Evolutionary conservation across 352 stramenopile genomes (phyloP), one percentile per base, ranked within the genome.

Genomic region (Halophytophthora polymorphica): DNA sequence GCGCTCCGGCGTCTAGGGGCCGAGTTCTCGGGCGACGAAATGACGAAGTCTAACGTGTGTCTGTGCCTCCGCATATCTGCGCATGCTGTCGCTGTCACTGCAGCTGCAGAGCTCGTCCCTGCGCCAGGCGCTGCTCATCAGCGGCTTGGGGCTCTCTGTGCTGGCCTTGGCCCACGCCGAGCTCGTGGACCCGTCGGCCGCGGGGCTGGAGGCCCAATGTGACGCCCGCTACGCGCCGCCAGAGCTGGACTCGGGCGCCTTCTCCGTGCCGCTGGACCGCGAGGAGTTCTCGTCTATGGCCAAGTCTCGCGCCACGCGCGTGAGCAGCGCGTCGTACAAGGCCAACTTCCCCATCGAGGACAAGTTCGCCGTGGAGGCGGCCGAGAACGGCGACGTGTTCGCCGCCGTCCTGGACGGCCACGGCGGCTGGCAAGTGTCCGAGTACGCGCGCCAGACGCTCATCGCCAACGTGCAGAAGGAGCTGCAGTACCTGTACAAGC

Each of bases 371-470:
- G 78, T 96, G 42, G 72, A 92, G 39, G 60, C 75, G 10, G 72
- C 73, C 22, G 46, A 62, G 13, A 73, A 77, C 18, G 87, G 90
- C 38, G 83, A 93, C 53, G 77, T 96, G 36, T 95, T 93, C 47
- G 86, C 83, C 15, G 73, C 74, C 18, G 92, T 96, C 22, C 79
- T 96, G 43, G 91, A 98, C 59, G 91, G 91, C 2, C 91, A 98
- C 55, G 90, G 92, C 18, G 92, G 92, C 12, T 98, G 92, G 92
- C 92, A 98, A 38, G 90, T 95, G 19, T 89, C 89, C 1, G 91
- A 98, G 56, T 97, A 93, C 42, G 81, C 79, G 11, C 69, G 73
- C 28, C 83, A 84, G 58, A 75, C 75, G 43, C 56, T 96, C 35
- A 83, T 93, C 45, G 70, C 69, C 33, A 92, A 96, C 56, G 76